phyloP scores from a whole-genome alignment of 2,329 filamentous ascomycete genomes.

The Cercospora sp. region DNA sequence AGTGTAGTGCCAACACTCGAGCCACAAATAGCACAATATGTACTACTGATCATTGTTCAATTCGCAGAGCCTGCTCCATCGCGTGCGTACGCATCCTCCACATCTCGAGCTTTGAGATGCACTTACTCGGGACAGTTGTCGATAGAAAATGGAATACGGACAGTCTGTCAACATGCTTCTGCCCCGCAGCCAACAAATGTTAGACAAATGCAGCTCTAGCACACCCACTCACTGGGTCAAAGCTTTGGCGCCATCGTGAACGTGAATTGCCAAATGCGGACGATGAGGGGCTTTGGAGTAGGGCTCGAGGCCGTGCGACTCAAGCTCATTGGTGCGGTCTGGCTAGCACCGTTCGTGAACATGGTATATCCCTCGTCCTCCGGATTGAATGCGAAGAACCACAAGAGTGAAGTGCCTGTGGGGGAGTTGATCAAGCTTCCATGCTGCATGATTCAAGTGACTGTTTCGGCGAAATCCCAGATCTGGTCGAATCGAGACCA shows the following conservation, averaged over 20 bases:
- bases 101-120: not conserved
- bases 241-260: not conserved
- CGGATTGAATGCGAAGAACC: not conserved
- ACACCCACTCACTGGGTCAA: not conserved
- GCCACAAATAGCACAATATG: not conserved
- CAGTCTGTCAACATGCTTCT: not conserved
- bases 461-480: not conserved
- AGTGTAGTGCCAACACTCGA: not conserved
- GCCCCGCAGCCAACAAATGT: not conserved
- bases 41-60: not conserved
- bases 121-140: not conserved
- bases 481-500: not conserved
- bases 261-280: not conserved
- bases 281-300: not conserved
- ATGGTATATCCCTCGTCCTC: not conserved
- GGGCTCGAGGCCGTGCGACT: not conserved
- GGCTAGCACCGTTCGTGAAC: not conserved
- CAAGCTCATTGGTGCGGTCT: not conserved
- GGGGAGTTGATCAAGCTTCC: not conserved
- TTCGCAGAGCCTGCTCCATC: not conserved
- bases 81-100: not conserved
- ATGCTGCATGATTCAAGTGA: not conserved
- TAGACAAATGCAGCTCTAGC: not conserved
- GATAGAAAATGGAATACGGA: not conserved
- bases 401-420: rapidly evolving